Base-by-base conservation (phyloP, 768 basidiomycete genomes). In the Hygrophoropsis aurantiaca region DNA sequence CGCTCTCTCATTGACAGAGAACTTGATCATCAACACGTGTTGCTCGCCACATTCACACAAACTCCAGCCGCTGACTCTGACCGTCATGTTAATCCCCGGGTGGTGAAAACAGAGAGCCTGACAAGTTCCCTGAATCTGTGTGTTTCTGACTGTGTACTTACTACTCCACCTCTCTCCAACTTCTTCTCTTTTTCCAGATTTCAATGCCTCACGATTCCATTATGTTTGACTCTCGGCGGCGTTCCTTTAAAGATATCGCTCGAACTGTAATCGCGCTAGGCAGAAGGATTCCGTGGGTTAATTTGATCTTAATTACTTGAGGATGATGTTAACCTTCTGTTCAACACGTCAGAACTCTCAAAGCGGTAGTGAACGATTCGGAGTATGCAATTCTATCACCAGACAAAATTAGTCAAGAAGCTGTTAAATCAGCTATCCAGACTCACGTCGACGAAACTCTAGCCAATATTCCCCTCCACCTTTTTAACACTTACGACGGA, bases 401-500 rank as follows among this genome's bases (percentile, higher is more conserved):
- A 11, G 44, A 26, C 23, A 8, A n/a, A 18, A 35, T 46, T 19
- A 20, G 20, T 24, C 9, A 46, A 13, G 24, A 42, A 18, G 18
- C 37, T 23, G 44, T 46, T 24, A 46, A 20, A 38, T 19, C 24
- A n/a, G 24, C 11, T 10, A 25, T 46, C 21, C 20, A n/a, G 11
- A 2, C 18, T 27, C 15, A 40, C 19, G 39, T 38, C 19, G 5
- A 9, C 3, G 24, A 11, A 18, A 46, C 25, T 11, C 44, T 46
- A 15, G 24, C 24, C 7, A 46, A 47, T 5, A 63, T 63, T 47
- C 60, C 60, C 2, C 48, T 60, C 10, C 61, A 52, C 25, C 48
- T 61, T 27, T 52, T 61, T 10, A 61, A 51, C 11, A 61, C 60
- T 10, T 47, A 60, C 1, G 56, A 61, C 20, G 60, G 60, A 10